Evolutionary conservation across 2,329 filamentous ascomycete genomes (phyloP), one percentile per base, ranked within the genome.

Genomic region (Aspergillus brunneoviolaceus): DNA sequence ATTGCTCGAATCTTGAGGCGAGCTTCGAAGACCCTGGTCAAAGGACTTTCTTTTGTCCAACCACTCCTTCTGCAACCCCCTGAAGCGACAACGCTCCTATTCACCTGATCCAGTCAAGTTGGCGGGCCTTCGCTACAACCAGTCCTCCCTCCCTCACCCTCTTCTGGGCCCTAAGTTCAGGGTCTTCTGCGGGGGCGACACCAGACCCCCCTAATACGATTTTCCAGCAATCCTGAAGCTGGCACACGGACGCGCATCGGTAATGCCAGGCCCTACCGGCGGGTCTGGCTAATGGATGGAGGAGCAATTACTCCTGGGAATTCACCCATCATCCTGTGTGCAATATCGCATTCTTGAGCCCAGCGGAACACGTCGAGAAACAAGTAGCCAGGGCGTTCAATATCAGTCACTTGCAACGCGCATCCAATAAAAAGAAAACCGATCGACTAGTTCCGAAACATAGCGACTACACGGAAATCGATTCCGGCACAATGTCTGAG

Each of bases 161-260:
- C 91, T 96, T 82, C 89, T 94, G 79, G 92, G 92, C 84, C 94
- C 92, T 80, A 88, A 88, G 77, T 88, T 88, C 84, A 91, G 92
- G 92, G 92, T 96, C 87, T 94, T 94, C 80, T 88, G 88, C 84
- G 93, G 94, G 89, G 91, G 92, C 83, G 91, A 95, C 84, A 95
- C 92, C 84, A 94, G 96, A 82, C 94, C 95, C 77, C 94, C 94
- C 85, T 98, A 98, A 97, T 81, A 94, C 79, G 83, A 70, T 77
- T 77, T 67, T 2, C 66, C 60, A 61, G 62, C 63, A 62, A 61
- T 55, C 58, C 62, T 35, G 64, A 68, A 66, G 70, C 75, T 77
- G 75, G 72, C 69, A 70, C 65, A 65, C 70, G 69, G 64, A 72
- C 69, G 71, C 70, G 63, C 69, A 67, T 68, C 70, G 72, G 70